Evolutionary conservation across 2,329 filamentous ascomycete genomes (phyloP).

Genomic region (Scedosporium dehoogii): DNA sequence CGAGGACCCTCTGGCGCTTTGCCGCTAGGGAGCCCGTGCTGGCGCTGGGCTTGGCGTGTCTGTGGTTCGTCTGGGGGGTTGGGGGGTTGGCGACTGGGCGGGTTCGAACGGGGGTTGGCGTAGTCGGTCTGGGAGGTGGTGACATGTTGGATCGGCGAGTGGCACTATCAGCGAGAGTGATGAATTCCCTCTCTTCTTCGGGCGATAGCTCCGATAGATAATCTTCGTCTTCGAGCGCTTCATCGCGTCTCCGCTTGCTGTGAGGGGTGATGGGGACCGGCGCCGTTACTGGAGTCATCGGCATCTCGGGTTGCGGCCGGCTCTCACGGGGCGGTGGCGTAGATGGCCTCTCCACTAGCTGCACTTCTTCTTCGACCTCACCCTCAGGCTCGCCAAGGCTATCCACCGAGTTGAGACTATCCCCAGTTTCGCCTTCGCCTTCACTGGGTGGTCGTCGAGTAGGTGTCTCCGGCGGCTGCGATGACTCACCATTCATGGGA

Average conservation of each 20-base stretch:
- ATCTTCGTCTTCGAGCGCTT: conserved; percentile 18
- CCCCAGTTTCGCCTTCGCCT: conserved; percentile 7
- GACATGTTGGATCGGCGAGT: conserved; percentile 15
- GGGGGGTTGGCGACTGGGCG: conserved; percentile 15
- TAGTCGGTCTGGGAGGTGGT: conserved; percentile 8
- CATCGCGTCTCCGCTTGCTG: conserved; percentile 19
- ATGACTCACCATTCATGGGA: background rate
- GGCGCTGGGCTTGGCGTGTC: conserved; percentile 16
- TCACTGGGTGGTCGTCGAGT: background rate
- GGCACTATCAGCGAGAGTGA: conserved; percentile 24
- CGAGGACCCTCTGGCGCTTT: conserved; percentile 20
- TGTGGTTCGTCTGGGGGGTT: conserved; percentile 16
- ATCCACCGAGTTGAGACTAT: background rate
- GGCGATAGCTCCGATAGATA: conserved; percentile 24
- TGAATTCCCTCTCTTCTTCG: conserved; percentile 29
- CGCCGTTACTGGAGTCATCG: background rate
- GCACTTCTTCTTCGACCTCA: conserved; percentile 11
- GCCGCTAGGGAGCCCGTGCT: conserved; percentile 24
- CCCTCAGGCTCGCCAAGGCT: conserved; percentile 7
- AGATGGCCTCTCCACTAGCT: background rate
- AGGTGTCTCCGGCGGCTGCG: conserved; percentile 4
- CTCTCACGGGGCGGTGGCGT: background rate
- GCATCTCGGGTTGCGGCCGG: background rate
- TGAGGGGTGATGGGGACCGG: conserved; percentile 13
- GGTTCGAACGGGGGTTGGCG: conserved; percentile 18